phyloP scores from a whole-genome alignment of 2,329 filamentous ascomycete species.

The Capronia americana region DNA sequence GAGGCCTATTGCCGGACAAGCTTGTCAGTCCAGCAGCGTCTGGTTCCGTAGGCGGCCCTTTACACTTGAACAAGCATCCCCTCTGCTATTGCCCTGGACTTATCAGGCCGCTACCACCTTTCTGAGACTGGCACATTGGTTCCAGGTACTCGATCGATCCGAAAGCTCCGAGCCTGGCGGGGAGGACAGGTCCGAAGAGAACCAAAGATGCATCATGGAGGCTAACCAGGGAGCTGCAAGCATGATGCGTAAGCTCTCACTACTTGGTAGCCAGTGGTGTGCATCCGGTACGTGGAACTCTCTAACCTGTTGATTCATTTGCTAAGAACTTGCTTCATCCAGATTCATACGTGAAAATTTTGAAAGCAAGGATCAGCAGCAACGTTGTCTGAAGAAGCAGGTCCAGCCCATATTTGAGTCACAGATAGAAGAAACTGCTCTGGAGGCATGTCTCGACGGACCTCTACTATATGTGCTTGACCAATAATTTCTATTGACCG shows the following conservation, averaged over 20 bases:
- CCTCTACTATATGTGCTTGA: no score
- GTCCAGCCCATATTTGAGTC: no score
- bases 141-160: background rate
- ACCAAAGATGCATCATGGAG: constrained; percentile 2
- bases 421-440: no score
- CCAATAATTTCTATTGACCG: no score
- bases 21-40: background rate
- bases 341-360: constrained; percentile 8
- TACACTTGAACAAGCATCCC: constrained; percentile 13
- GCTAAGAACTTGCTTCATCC: background rate
- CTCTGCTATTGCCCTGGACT: constrained; percentile 19
- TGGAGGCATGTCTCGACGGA: no score
- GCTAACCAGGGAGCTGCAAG: constrained; percentile 11
- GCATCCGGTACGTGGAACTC: constrained; percentile 9
- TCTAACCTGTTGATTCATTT: background rate
- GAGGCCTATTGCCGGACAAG: constrained; percentile 11
- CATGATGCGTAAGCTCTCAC: constrained; percentile 20
- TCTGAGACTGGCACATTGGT: background rate
- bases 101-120: constrained; percentile 19
- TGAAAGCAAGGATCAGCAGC: constrained; percentile 1
- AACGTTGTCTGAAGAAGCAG: background rate
- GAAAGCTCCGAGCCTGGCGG: background rate
- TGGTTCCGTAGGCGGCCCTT: constrained; percentile 17
- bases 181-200: no score
- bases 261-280: constrained; percentile 17